phyloP scores from a whole-genome alignment of 1,284 basidiomycete genomes.

The Athelia sp. region DNA sequence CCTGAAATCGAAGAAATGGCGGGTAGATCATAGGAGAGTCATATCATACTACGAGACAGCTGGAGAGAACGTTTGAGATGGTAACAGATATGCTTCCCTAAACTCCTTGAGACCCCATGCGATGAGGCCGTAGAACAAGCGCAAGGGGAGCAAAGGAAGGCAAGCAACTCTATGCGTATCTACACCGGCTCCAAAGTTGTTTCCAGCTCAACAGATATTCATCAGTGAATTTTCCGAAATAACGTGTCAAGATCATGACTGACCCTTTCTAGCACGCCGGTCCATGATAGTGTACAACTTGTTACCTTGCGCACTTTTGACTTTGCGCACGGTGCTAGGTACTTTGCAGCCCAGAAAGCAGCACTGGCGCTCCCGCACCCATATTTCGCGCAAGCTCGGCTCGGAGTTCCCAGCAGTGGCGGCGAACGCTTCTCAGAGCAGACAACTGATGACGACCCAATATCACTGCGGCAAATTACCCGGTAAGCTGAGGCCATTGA shows the following conservation, averaged over 20 bases:
- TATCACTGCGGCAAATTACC: neutral
- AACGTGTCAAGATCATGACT: neutral
- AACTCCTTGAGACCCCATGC: too few species aligned
- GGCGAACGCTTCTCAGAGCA: neutral
- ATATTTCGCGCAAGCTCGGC: neutral
- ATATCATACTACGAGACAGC: too few species aligned
- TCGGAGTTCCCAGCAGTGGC: neutral
- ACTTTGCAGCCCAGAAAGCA: neutral
- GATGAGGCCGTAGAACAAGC: too few species aligned
- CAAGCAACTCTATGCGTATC: too few species aligned
- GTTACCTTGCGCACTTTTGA: neutral
- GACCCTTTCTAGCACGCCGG: neutral
- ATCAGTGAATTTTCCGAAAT: too few species aligned
- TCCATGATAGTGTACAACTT: neutral
- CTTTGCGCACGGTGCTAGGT: neutral
- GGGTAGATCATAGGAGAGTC: too few species aligned
- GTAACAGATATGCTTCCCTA: too few species aligned
- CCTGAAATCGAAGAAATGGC: too few species aligned
- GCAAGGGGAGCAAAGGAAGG: too few species aligned
- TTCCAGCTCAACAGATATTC: too few species aligned
- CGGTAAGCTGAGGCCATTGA: neutral
- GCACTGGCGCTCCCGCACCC: neutral
- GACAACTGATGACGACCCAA: neutral
- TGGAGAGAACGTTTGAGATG: too few species aligned
- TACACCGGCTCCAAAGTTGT: too few species aligned